phyloP scores from a whole-genome alignment of 305 asterid genomes.

The Plantago coronopus region DNA sequence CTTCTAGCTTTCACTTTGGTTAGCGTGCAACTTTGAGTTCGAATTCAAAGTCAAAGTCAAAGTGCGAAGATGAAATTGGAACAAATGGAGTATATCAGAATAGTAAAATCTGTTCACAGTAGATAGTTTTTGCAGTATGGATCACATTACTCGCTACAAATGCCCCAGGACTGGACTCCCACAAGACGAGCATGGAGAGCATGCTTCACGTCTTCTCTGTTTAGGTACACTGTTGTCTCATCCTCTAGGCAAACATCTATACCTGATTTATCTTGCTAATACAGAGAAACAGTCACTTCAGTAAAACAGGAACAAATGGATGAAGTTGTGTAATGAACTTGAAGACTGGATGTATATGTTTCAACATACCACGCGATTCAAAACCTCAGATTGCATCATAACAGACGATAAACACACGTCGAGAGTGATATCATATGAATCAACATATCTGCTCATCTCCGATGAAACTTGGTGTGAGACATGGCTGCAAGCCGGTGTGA shows the following conservation, averaged over 20 bases:
- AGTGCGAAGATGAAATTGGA: too few relatives aligned
- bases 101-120: too few relatives aligned
- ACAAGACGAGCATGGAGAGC: slow-evolving; percentile 74
- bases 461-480: slow-evolving; percentile 33
- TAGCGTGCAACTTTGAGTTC: too few relatives aligned
- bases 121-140: background rate
- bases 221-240: slow-evolving; percentile 49
- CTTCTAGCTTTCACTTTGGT: too few relatives aligned
- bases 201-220: slow-evolving; percentile 62
- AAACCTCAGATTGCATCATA: slow-evolving; percentile 34
- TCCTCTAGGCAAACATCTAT: slow-evolving; percentile 67
- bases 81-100: too few relatives aligned
- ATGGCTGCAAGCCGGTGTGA: slow-evolving; percentile 36
- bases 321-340: background rate
- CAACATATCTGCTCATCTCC: slow-evolving; percentile 40
- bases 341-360: background rate
- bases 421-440: slow-evolving; percentile 48
- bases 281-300: background rate
- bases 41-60: too few relatives aligned
- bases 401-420: slow-evolving; percentile 53
- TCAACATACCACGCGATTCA: slow-evolving; percentile 32
- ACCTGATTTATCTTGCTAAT: slow-evolving; percentile 37
- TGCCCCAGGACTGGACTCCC: slow-evolving; percentile 61
- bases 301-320: background rate
- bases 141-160: slow-evolving; percentile 66